Evolutionary conservation across 371 early-diverging fungal genomes (phyloP).

Genomic region (Rhizopus arrhizus): DNA sequence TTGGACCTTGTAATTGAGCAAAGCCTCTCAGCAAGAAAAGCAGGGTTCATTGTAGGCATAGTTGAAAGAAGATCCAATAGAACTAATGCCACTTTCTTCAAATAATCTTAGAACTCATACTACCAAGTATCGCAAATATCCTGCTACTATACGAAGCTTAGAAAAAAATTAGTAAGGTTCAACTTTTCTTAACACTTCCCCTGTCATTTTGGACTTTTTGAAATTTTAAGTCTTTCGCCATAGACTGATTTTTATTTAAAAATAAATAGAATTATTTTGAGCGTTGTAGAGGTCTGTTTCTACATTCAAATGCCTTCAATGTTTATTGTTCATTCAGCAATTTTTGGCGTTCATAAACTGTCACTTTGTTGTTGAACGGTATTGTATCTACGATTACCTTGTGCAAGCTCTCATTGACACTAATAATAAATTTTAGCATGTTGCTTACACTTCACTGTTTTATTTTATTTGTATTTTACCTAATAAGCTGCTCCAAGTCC

Average conservation of each 20-base stretch:
- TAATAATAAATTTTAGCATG: conserved; percentile 22
- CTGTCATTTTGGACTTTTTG: background rate
- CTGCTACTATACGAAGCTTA: conserved; percentile 17
- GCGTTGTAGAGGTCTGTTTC: conserved; percentile 17
- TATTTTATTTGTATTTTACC: too few species aligned
- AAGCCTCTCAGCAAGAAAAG: conserved; percentile 10
- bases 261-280: conserved; percentile 10
- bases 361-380: conserved; percentile 24
- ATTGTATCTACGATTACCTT: conserved; percentile 21
- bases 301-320: conserved; percentile 23
- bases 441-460: conserved; percentile 14
- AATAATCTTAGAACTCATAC: conserved; percentile 22
- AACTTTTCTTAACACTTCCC: conserved; percentile 16
- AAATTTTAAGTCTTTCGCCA: conserved; percentile 18
- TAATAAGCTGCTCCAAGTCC: conserved; percentile 22
- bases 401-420: conserved; percentile 19
- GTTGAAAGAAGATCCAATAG: conserved; percentile 21
- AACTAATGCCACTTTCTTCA: conserved; percentile 15
- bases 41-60: conserved; percentile 2
- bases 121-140: conserved; percentile 25
- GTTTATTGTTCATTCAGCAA: conserved; percentile 20
- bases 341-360: conserved; percentile 19
- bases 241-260: conserved; percentile 13
- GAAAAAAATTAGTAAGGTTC: conserved; percentile 24
- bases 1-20: conserved; percentile 6